A percentile compares a stretch with the other conserved stretches of the same genome.
phyloP scores from a whole-genome alignment of 2,329 filamentous ascomycete genomes.

The Colletotrichum caudatum region DNA sequence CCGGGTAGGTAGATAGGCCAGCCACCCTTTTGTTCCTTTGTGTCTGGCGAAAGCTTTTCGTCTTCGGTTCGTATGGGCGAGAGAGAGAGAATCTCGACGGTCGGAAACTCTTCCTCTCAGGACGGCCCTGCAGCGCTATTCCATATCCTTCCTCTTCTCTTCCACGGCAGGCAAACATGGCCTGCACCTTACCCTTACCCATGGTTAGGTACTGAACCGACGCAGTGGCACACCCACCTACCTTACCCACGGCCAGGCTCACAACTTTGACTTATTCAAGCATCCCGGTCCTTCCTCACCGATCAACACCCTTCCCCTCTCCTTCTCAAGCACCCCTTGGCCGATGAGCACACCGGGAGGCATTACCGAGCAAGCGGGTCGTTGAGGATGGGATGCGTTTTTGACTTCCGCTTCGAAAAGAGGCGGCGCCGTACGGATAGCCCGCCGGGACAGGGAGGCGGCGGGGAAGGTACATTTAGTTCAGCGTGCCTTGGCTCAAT shows the following conservation, averaged over 20 bases:
- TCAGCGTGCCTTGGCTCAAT: not conserved
- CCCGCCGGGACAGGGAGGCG: not conserved
- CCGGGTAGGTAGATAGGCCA: not conserved
- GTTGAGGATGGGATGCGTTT: not conserved
- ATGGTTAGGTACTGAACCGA: constrained; percentile 1
- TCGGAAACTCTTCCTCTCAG: not conserved
- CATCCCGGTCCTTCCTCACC: not conserved
- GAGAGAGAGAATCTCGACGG: not conserved
- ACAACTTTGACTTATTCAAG: not conserved
- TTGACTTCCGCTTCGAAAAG: not conserved
- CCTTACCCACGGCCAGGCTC: not conserved
- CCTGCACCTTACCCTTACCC: not conserved
- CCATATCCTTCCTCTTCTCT: constrained; percentile 16
- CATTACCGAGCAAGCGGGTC: not conserved
- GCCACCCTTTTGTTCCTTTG: not conserved
- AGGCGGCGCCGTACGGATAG: not conserved
- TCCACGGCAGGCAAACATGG: not conserved
- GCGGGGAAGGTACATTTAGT: too few species aligned
- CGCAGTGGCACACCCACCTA: not conserved
- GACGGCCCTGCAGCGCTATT: constrained; percentile 11
- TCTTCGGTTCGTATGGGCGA: not conserved
- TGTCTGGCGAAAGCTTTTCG: not conserved
- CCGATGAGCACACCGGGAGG: not conserved
- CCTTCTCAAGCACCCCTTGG: not conserved
- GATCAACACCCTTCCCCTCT: not conserved